Conservation (phyloP, 306 rosid species). For the Ammopiptanthus mongolicus region DNA sequence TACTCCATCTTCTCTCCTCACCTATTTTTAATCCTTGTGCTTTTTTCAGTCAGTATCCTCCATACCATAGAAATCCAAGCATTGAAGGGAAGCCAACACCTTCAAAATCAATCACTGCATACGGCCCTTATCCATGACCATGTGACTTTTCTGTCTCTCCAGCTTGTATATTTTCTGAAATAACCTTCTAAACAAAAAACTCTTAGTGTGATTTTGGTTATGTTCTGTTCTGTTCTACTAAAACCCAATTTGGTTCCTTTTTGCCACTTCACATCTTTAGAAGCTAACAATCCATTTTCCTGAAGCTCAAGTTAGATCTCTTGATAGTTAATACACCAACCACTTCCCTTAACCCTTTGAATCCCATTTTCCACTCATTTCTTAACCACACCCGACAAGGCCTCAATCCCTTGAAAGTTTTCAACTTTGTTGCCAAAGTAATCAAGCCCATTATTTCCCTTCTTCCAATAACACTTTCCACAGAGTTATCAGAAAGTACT, state of each 20-base stretch:
- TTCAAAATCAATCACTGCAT: constrained; percentile 3
- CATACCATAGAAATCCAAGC: constrained; percentile 2
- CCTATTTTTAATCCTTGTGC: background rate
- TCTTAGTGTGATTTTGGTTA: too few relatives aligned
- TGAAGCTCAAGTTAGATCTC: constrained; percentile 17
- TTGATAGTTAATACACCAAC: too few relatives aligned
- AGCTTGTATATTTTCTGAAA: background rate
- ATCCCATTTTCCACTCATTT: background rate
- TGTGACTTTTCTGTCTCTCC: background rate
- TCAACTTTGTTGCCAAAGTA: background rate
- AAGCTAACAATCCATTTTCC: background rate
- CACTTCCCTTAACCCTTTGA: background rate
- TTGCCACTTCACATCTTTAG: constrained; percentile 30
- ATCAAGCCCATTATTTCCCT: constrained; percentile 3
- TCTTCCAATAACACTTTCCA: background rate
- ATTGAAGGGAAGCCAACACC: background rate
- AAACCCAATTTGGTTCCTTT: constrained; percentile 10
- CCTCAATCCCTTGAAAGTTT: background rate
- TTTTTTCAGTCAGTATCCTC: background rate
- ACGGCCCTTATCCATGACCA: too few relatives aligned
- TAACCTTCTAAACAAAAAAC: too few relatives aligned
- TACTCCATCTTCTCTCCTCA: background rate
- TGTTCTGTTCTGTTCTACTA: background rate
- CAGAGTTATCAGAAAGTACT: background rate
- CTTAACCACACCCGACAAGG: background rate